Evolutionary conservation across 352 stramenopile genomes (phyloP).

Genomic region (Phytopythium vexans): DNA sequence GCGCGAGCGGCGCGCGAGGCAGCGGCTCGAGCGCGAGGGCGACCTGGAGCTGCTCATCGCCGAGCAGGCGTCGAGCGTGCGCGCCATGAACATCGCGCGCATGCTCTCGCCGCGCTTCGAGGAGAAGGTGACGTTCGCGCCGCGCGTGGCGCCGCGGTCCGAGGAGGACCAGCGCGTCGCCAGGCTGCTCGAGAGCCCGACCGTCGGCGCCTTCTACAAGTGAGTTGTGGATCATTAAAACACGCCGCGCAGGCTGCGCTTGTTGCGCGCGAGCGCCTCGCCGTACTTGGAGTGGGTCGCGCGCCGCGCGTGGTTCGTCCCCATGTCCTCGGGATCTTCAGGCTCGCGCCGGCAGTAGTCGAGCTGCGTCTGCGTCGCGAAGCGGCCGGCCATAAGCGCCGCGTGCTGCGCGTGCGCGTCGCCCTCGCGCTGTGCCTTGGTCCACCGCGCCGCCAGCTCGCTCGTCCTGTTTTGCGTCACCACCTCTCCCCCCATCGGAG

Average conservation of each 20-base stretch:
- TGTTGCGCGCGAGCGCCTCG: constrained; percentile 48
- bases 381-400: constrained; percentile 54
- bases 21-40: constrained; percentile 37
- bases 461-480: constrained; percentile 31
- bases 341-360: constrained; percentile 58
- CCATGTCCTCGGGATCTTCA: constrained; percentile 41
- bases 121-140: constrained; percentile 51
- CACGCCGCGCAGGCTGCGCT: constrained; percentile 50
- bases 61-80: constrained; percentile 71
- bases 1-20: constrained; percentile 43
- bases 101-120: constrained; percentile 75
- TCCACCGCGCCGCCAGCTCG: constrained; percentile 43
- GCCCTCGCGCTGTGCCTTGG: constrained; percentile 19
- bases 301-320: constrained; percentile 41
- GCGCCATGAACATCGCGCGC: constrained; percentile 78
- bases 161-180: constrained; percentile 57
- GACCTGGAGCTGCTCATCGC: constrained; percentile 59
- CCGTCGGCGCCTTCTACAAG: constrained; percentile 68
- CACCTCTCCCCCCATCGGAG: constrained; percentile 9
- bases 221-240: constrained; percentile 33
- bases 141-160: constrained; percentile 49
- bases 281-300: constrained; percentile 69
- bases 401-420: constrained; percentile 36
- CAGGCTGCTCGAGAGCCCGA: constrained; percentile 43
- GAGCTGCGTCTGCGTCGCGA: constrained; percentile 50